Percentiles rank a stretch among this genome's conserved stretches.
Conservation (phyloP, 2,329 filamentous ascomycete genomes). For the Neofusicoccum sp. region DNA sequence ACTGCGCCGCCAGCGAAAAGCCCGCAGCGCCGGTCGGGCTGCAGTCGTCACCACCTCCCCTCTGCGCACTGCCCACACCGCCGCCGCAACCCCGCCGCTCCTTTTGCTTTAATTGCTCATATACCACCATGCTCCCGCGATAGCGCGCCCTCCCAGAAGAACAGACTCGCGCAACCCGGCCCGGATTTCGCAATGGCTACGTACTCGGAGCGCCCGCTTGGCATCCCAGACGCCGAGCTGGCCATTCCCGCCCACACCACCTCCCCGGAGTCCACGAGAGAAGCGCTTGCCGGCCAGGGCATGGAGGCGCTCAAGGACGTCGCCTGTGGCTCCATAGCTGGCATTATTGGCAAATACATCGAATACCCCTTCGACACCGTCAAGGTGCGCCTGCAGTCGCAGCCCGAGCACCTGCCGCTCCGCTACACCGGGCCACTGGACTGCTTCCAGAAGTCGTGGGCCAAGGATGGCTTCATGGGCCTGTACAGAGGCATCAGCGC, state of each 20-base stretch:
- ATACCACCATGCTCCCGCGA: constrained; percentile 34
- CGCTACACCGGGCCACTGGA: constrained; percentile 85
- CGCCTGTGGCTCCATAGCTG: constrained; percentile 84
- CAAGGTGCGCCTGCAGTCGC: constrained; percentile 96
- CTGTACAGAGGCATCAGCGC: constrained; percentile 93
- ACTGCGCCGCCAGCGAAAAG: constrained; percentile 6
- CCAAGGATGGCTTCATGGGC: constrained; percentile 72
- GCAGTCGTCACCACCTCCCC: constrained; percentile 11
- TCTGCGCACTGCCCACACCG: neutral
- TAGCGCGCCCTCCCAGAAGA: constrained; percentile 23
- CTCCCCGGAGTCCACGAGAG: constrained; percentile 15
- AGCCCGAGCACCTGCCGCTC: constrained; percentile 78
- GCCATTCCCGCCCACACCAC: constrained; percentile 1
- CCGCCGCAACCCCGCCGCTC: neutral
- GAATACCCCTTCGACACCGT: constrained; percentile 99
- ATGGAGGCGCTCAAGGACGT: constrained; percentile 80
- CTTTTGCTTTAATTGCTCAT: neutral
- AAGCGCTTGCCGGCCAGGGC: constrained; percentile 42
- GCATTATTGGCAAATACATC: constrained; percentile 89
- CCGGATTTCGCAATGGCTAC: constrained; percentile 6
- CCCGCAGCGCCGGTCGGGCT: constrained; percentile 9
- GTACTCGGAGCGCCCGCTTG: constrained; percentile 14
- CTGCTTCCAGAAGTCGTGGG: constrained; percentile 85
- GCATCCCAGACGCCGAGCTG: constrained; percentile 9
- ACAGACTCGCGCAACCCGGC: neutral